phyloP scores from a whole-genome alignment of 2,329 filamentous ascomycete genomes.

The Aspergillus quadricinctus region DNA sequence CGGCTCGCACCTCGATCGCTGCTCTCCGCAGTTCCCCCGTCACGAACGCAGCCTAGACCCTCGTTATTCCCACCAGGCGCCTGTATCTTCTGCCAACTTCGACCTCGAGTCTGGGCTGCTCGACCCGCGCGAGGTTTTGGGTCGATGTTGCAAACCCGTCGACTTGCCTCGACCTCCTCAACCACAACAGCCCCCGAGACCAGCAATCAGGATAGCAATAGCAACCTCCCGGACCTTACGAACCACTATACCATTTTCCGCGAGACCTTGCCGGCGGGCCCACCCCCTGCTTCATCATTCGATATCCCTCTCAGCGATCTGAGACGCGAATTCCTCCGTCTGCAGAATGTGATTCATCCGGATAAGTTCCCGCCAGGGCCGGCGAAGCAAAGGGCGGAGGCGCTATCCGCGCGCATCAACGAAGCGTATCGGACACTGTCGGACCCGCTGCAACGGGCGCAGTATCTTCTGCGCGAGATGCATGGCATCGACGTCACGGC shows the following conservation, averaged over 20 bases:
- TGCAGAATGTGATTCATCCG: constrained; percentile 58
- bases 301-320: constrained; percentile 65
- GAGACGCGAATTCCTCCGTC: constrained; percentile 77
- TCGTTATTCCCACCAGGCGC: constrained; percentile 10
- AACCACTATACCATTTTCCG: constrained; percentile 91
- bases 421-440: constrained; percentile 83
- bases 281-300: constrained; percentile 75
- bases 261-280: constrained; percentile 66
- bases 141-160: constrained; percentile 4
- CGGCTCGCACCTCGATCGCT: constrained; percentile 9
- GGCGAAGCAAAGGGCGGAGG: constrained; percentile 63
- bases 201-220: constrained; percentile 1
- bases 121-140: not conserved
- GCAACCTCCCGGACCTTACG: constrained; percentile 32
- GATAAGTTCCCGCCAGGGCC: constrained; percentile 46
- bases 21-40: not conserved
- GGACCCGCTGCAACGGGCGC: constrained; percentile 75
- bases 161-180: constrained; percentile 17
- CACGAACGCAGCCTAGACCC: constrained; percentile 2
- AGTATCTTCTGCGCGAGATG: constrained; percentile 68
- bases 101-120: not conserved
- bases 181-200: not conserved
- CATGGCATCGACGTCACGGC: constrained; percentile 69
- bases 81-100: constrained; percentile 12
- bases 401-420: constrained; percentile 78